A percentile compares a stretch with the other conserved stretches of the same genome.
Evolutionary conservation across 2,329 filamentous ascomycete species (phyloP).

Genomic region (Trichoderma guizhouense): DNA sequence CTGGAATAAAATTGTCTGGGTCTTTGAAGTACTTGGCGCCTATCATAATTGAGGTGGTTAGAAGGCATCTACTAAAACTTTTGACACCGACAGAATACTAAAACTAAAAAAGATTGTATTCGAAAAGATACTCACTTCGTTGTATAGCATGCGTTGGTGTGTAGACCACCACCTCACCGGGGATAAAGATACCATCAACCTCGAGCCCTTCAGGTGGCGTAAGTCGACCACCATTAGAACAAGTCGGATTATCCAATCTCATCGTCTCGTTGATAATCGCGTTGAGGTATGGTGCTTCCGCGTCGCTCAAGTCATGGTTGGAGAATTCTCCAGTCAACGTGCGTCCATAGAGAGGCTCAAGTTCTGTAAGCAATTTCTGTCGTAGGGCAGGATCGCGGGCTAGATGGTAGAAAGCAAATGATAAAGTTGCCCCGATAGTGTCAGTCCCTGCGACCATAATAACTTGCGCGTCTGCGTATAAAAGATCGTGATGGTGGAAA

Average conservation of each 20-base stretch:
- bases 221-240: slow-evolving; percentile 27
- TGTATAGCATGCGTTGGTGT: neutral
- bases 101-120: neutral
- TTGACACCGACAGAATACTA: neutral
- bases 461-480: slow-evolving; percentile 24
- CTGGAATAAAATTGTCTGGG: slow-evolving; percentile 23
- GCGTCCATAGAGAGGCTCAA: slow-evolving; percentile 18
- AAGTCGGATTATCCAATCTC: slow-evolving; percentile 28
- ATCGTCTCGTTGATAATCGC: slow-evolving; percentile 32
- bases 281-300: slow-evolving; percentile 23
- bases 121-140: neutral
- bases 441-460: slow-evolving; percentile 23
- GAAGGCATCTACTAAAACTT: neutral
- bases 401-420: neutral
- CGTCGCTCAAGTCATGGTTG: slow-evolving; percentile 20
- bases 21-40: slow-evolving; percentile 18
- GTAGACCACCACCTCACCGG: slow-evolving; percentile 21
- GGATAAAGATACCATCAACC: slow-evolving; percentile 28
- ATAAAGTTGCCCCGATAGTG: neutral
- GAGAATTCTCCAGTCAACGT: slow-evolving; percentile 23
- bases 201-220: slow-evolving; percentile 27
- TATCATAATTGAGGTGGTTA: slow-evolving; percentile 27
- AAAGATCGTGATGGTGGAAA: slow-evolving; percentile 22
- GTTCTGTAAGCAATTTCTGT: slow-evolving; percentile 20
- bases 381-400: neutral